Conservation (phyloP, 2,329 filamentous ascomycete species). For the Thelonectria rubi region DNA sequence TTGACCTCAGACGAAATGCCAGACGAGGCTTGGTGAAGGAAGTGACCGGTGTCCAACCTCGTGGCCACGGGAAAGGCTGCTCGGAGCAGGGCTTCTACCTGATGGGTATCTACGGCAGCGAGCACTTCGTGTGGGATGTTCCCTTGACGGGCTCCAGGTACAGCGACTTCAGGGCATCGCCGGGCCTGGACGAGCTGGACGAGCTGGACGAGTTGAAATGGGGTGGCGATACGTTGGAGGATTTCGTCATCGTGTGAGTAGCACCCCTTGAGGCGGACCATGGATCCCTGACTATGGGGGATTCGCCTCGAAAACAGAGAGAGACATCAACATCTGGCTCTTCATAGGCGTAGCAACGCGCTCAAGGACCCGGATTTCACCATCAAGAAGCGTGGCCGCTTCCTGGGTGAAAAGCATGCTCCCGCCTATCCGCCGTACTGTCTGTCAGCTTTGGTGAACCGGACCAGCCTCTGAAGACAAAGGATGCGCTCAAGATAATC, state of each 20-base stretch:
- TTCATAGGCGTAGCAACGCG: slow-evolving; percentile 3
- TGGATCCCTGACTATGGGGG: no score
- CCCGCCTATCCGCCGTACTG: no score
- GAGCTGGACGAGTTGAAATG: slow-evolving; percentile 16
- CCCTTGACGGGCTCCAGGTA: slow-evolving; percentile 12
- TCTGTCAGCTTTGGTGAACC: no score
- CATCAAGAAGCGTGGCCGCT: no score
- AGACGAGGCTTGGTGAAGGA: background rate
- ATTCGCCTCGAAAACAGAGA: no score
- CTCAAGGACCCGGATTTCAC: slow-evolving; percentile 7
- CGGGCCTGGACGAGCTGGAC: background rate
- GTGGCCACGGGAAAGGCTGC: slow-evolving; percentile 6
- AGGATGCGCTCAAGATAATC: no score
- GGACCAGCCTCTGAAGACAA: no score
- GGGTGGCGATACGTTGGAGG: slow-evolving; percentile 11
- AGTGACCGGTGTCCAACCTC: background rate
- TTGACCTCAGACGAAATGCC: background rate
- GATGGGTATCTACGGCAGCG: background rate
- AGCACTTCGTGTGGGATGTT: background rate
- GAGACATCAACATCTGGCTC: slow-evolving; percentile 4
- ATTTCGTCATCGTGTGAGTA: background rate
- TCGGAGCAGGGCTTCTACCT: slow-evolving; percentile 11
- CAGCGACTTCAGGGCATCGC: slow-evolving; percentile 9
- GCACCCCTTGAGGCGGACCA: no score
- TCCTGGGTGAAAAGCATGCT: no score